These are phyloP conservation scores for Pseudocercospora pini-densiflorae DNA, from an alignment of 2,329 filamentous ascomycete species.

Conservation along the genomic window DNA sequence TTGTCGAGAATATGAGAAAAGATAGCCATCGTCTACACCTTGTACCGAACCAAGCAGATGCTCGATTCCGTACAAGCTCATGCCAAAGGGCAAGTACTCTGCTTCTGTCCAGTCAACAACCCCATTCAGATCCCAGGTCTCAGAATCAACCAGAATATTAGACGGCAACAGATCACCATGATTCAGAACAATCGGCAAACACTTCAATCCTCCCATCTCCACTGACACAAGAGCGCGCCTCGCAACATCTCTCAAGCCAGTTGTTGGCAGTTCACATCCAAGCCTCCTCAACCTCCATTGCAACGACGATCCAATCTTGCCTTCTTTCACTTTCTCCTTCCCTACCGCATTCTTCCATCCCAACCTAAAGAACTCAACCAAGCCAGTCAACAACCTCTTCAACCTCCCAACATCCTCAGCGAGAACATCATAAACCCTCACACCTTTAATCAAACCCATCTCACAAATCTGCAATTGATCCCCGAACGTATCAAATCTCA, in stretches of 20 bases:
- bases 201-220: slow-evolving; percentile 26
- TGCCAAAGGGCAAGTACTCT: slow-evolving; percentile 64
- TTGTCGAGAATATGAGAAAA: slow-evolving; percentile 51
- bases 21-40: background rate
- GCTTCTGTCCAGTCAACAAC: slow-evolving; percentile 69
- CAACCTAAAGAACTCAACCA: slow-evolving; percentile 24
- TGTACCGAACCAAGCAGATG: slow-evolving; percentile 59
- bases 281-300: slow-evolving; percentile 14
- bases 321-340: background rate
- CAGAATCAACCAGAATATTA: slow-evolving; percentile 60
- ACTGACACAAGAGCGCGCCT: background rate
- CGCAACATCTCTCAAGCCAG: slow-evolving; percentile 13
- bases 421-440: background rate
- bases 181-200: slow-evolving; percentile 60
- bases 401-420: no score
- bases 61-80: slow-evolving; percentile 65
- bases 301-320: slow-evolving; percentile 18
- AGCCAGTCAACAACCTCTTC: slow-evolving; percentile 8
- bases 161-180: slow-evolving; percentile 65
- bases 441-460: slow-evolving; percentile 17
- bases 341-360: slow-evolving; percentile 11
- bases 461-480: slow-evolving; percentile 19
- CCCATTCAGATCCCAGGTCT: slow-evolving; percentile 54
- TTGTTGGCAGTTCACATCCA: slow-evolving; percentile 7
- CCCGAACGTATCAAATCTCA: slow-evolving; percentile 5